Evolutionary conservation across 75 land plant genomes (phyloP), one percentile per base, ranked within the genome.

Genomic region (Sequoiadendron giganteum): DNA sequence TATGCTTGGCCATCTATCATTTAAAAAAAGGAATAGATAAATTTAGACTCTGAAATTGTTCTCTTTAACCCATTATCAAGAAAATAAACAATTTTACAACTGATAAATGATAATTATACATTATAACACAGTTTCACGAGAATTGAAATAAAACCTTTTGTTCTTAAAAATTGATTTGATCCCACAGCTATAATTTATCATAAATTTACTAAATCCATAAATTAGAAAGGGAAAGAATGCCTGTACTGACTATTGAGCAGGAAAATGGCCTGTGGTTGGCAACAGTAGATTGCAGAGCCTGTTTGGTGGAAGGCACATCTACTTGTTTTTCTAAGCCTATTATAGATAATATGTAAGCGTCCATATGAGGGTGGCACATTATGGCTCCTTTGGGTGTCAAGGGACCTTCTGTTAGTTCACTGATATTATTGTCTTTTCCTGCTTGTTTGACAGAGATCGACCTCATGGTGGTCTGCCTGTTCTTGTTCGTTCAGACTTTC

Each of bases 181-280:
- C 45, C 16, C 39, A 83, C 18, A 40, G 14, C 28, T 47, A 0
- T 21, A 82, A 11, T 82, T 82, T 16, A 11, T 21, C 40, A 42
- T 11, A 0, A 28, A 68, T 25, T 0, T 1, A 38, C 30, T 38
- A 16, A 39, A 83, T 47, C 13, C 30, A 47, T 28, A 42, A 25
- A 5, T n/a, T 8, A n/a, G 11, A n/a, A 10, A 86, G 21, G 39
- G 25, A 43, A 21, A 38, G 21, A 86, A 21, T 10, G 10, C 19
- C 3, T 6, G 21, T 21, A 84, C 89, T 70, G 56, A 92, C 93
- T 61, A 90, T 61, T 42, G 88, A 32, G 40, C 92, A 90, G n/a
- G 55, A 83, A 86, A 92, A 92, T 48, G 92, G 92, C 83, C 58
- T 88, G 88, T 92, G 93, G 40, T 90, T 88, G 28, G 86, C 16